Base-by-base conservation (phyloP, 2,329 filamentous ascomycete species). In the Westerdykella aurantiaca region DNA sequence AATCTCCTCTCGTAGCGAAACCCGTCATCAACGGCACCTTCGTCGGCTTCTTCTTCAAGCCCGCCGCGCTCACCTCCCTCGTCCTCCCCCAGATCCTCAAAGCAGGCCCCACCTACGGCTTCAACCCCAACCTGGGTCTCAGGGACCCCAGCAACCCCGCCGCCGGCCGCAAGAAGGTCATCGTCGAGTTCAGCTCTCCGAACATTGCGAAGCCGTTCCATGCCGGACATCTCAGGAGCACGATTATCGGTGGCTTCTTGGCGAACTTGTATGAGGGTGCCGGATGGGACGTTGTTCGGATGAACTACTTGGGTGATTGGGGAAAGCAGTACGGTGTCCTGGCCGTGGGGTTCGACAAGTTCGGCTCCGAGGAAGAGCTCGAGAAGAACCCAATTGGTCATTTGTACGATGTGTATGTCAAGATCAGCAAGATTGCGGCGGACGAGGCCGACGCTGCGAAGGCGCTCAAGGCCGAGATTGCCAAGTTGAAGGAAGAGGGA, bases 131-230 rank as follows among this genome's bases (percentile, higher is more conserved):
- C 34, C 61, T 76, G 31, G 83, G 83, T 14, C 71, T 82, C 18
- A 76, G 74, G 51, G 81, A 88, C 58, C 75, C 78, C 31, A 69
- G 73, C 17, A 77, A 87, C 59, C 75, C 80, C 6, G 75, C 72
- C 41, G 72, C 76, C 46, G 81, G 78, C 49, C 73, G 73, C 56
- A 87, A 87, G 74, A 78, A 76, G 57, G 75, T 83, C 37, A 79
- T 93, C 41, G 78, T 93, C 56, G 87, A 93, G 60, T 93, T 91
- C 68, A 88, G 84, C 6, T 89, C 85, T 6, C 87, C 88, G 40
- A 93, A 93, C 64, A 89, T 93, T 47, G 87, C 87, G 37, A 91
- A 91, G 69, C 86, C 83, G 17, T 88, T 89, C 68, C 46, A 50
- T 59, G 83, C 82, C 17, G 82, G 82, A 5, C 85, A 90, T 69